phyloP scores from a whole-genome alignment of 305 asterid genomes.

The Rubia tinctorum region DNA sequence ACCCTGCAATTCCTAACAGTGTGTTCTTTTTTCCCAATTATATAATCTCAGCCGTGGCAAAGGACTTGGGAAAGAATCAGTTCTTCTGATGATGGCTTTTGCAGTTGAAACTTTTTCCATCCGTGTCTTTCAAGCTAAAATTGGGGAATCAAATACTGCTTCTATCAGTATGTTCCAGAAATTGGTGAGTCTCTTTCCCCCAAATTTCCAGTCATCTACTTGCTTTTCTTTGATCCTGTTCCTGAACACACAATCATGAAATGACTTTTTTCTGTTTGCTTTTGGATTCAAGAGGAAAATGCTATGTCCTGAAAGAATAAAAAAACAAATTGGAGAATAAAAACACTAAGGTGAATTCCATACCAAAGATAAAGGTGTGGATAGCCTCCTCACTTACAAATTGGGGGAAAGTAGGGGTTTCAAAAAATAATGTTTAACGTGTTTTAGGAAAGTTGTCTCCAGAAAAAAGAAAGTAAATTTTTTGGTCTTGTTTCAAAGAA shows the following conservation, averaged over 20 bases:
- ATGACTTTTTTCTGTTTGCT: neutral
- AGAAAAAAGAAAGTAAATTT: no score
- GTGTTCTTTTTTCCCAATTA: neutral
- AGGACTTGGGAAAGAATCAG: slow-evolving; percentile 84
- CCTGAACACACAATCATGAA: neutral
- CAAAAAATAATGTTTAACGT: neutral
- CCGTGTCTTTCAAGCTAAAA: slow-evolving; percentile 57
- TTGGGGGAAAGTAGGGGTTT: neutral
- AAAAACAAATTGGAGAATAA: neutral
- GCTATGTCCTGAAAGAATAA: neutral
- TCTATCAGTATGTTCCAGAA: slow-evolving; percentile 68
- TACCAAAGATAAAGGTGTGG: neutral
- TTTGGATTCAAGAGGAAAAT: neutral
- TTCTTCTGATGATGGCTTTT: slow-evolving; percentile 79
- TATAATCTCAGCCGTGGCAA: slow-evolving; percentile 66
- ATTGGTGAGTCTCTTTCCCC: slow-evolving; percentile 46
- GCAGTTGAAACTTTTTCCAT: slow-evolving; percentile 60
- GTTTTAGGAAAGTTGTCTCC: neutral
- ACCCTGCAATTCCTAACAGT: neutral
- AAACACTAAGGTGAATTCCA: neutral
- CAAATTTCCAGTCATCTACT: neutral
- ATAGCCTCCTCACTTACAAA: neutral
- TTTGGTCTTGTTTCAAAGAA: neutral
- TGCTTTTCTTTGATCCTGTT: neutral
- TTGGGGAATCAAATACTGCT: slow-evolving; percentile 72